These are phyloP conservation scores for Annulohypoxylon bovei DNA, from an alignment of 495 filamentous ascomycete species.

Conservation along the genomic window DNA sequence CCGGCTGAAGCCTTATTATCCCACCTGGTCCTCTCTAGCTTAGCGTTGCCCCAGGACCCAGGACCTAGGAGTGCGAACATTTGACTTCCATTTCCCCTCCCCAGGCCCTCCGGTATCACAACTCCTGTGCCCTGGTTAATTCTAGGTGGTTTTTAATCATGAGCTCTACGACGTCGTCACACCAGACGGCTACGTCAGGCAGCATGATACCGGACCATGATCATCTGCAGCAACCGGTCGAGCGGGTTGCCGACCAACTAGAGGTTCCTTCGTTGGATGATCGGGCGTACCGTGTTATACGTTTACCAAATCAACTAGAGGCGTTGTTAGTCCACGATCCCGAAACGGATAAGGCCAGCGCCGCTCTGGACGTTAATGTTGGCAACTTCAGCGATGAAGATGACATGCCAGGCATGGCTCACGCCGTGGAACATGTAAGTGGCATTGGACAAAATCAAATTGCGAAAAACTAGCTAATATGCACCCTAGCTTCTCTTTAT, in stretches of 20 bases:
- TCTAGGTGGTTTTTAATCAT: slow-evolving; percentile 28
- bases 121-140: slow-evolving; percentile 14
- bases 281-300: slow-evolving; percentile 86
- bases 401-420: slow-evolving; percentile 92
- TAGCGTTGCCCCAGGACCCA: slow-evolving; percentile 3
- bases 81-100: slow-evolving; percentile 1
- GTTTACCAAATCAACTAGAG: slow-evolving; percentile 89
- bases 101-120: slow-evolving; percentile 1
- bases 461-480: slow-evolving; percentile 25
- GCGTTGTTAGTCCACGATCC: slow-evolving; percentile 93
- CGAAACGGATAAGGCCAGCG: slow-evolving; percentile 96
- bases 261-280: slow-evolving; percentile 91
- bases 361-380: slow-evolving; percentile 93
- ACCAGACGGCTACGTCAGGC: slow-evolving; percentile 11
- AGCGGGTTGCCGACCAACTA: slow-evolving; percentile 79
- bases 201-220: slow-evolving; percentile 39
- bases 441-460: not conserved
- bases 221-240: slow-evolving; percentile 57
- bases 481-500: slow-evolving; percentile 86
- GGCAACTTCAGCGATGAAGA: slow-evolving; percentile 92
- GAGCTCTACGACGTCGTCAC: slow-evolving; percentile 35
- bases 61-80: slow-evolving; percentile 2
- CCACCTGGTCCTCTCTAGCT: slow-evolving; percentile 14
- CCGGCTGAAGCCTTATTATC: slow-evolving; percentile 24
- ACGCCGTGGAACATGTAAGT: slow-evolving; percentile 79